Conservation (phyloP, 371 early-diverging fungal species). For the Mortierella sp. region DNA sequence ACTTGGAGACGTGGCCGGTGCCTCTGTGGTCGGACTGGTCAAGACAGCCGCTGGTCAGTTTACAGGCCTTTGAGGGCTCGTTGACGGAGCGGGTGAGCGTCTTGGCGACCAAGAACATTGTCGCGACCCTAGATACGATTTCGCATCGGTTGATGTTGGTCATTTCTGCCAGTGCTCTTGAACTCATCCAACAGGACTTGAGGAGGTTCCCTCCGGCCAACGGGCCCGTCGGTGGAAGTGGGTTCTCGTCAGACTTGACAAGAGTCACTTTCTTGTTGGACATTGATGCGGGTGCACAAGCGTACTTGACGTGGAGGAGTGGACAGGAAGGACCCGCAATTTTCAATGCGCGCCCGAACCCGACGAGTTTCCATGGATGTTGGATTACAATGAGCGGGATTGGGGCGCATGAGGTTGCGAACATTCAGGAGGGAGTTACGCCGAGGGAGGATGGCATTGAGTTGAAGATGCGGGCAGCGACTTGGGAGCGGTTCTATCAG, state of each 20-base stretch:
- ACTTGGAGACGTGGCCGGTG: conserved; percentile 56
- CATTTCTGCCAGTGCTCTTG: conserved; percentile 37
- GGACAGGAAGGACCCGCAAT: conserved; percentile 51
- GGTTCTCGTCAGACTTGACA: conserved; percentile 16
- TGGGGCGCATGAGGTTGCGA: conserved; percentile 22
- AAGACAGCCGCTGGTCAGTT: conserved; percentile 25
- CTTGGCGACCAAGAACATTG: conserved; percentile 43
- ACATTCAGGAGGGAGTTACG: conserved; percentile 28
- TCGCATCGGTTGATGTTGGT: conserved; percentile 46
- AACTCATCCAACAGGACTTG: conserved; percentile 39
- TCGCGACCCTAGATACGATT: conserved; percentile 48
- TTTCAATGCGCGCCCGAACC: conserved; percentile 54
- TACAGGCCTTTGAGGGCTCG: conserved; percentile 40
- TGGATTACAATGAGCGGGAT: conserved; percentile 48
- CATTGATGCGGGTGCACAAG: conserved; percentile 53
- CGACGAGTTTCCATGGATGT: conserved; percentile 50
- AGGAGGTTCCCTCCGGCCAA: conserved; percentile 41
- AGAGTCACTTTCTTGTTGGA: conserved; percentile 46
- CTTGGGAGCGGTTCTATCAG: conserved; percentile 53
- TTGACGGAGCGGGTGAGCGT: conserved; percentile 38
- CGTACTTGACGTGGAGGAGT: conserved; percentile 48
- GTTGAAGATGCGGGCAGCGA: conserved; percentile 41
- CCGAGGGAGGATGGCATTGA: conserved; percentile 50
- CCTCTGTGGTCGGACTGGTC: conserved; percentile 58
- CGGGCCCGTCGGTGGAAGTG: background rate